Percentiles rank a stretch among this genome's conserved stretches.
These are phyloP conservation scores for Phytophthora sp. DNA, from an alignment of 352 stramenopile species.

Conservation along the genomic window DNA sequence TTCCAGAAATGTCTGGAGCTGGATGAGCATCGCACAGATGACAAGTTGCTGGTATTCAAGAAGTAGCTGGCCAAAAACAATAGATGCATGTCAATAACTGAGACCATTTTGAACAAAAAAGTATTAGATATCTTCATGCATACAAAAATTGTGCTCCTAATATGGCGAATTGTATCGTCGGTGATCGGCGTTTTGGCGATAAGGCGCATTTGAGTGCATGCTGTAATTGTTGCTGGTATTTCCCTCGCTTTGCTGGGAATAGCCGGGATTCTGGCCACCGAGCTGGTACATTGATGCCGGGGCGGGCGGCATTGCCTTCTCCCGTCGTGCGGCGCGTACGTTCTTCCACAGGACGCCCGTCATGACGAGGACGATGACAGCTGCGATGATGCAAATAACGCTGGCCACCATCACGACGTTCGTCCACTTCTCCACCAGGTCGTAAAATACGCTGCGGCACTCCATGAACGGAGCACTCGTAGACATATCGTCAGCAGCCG, in stretches of 20 bases:
- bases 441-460: constrained; percentile 66
- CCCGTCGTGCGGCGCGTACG: constrained; percentile 26
- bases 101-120: constrained; percentile 25
- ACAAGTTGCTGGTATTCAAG: constrained; percentile 37
- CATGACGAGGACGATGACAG: constrained; percentile 58
- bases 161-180: constrained; percentile 52
- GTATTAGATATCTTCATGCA: constrained; percentile 27
- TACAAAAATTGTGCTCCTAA: constrained; percentile 21
- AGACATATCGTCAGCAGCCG: constrained; percentile 44
- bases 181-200: constrained; percentile 29
- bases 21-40: constrained; percentile 30
- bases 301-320: constrained; percentile 20
- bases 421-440: constrained; percentile 74
- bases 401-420: constrained; percentile 59
- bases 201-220: constrained; percentile 39
- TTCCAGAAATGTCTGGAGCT: constrained; percentile 45
- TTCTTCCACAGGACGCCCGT: constrained; percentile 61
- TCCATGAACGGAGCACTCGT: constrained; percentile 65
- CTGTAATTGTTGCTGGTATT: constrained; percentile 44
- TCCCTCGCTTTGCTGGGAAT: constrained; percentile 31
- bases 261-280: constrained; percentile 23
- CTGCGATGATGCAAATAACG: constrained; percentile 62
- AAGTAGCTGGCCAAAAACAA: constrained; percentile 36
- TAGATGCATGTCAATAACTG: constrained; percentile 35
- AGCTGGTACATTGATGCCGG: constrained; percentile 41